Base-by-base conservation (phyloP, 2,329 filamentous ascomycete species). In the Trichoderma asperellum region DNA sequence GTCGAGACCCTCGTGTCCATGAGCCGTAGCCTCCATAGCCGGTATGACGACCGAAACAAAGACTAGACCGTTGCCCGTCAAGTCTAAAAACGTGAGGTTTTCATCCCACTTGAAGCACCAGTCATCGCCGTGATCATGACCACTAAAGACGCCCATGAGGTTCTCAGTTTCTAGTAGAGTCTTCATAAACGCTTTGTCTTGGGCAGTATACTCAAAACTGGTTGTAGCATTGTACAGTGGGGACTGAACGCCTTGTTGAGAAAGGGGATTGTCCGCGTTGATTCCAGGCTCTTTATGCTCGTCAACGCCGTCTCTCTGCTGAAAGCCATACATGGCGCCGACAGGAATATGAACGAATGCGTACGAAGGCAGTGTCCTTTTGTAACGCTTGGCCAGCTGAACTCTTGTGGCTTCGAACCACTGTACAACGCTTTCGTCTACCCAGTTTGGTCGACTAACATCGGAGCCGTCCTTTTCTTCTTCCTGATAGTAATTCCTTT, bases 1-100 rank as follows among this genome's bases (percentile, higher is more conserved):
- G 55, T 14, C 55, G 55, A 34, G 55, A 57, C 21, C 55, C 55
- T 57, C 55, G 27, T 11, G 55, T 57, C 55, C 55, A 57, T 29
- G 18, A n/a, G 29, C 55, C 55, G 18, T 57, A 57, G 27, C 55
- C 55, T 5, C 55, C 55, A 34, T 57, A 57, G 29, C 55, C 55
- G 2, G 55, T 57, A 16, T 57, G 55, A 4, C 55, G 55, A 5
- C 55, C 29, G 18, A 57, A 57, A 6, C 55, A 57, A 8, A 57
- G 29, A 21, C 55, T 1, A 57, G 29, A 4, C 55, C 55, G 5
- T 57, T 57, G 8, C 55, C 55, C 2, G 2, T 34, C 29, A 57
- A 21, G 7, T 21, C 29, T 10, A 57, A 6, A 35, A 57, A 57
- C 4, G 32, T 21, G 10, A 57, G 29, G 2, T 21, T 4, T 12